Percentiles rank a stretch among this genome's conserved stretches.
These are phyloP conservation scores for Trichoderma gamsii DNA, from an alignment of 495 filamentous ascomycete genomes.

Conservation along the genomic window DNA sequence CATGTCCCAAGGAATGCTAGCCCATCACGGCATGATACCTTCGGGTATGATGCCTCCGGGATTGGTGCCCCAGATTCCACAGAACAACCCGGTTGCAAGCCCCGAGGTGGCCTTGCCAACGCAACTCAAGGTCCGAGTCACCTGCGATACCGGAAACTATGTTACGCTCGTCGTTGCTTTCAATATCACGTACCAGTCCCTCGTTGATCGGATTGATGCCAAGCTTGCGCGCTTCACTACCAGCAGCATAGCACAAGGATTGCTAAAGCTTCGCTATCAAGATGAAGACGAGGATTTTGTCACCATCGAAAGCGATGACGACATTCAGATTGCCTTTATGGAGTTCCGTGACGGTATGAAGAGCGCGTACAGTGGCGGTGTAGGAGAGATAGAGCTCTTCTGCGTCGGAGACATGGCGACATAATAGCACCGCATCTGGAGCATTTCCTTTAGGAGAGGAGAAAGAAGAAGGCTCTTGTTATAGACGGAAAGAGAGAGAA, in stretches of 20 bases:
- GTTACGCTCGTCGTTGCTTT: conserved; percentile 88
- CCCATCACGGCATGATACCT: neutral
- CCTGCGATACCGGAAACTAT: conserved; percentile 71
- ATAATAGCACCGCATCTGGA: neutral
- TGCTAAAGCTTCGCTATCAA: conserved; percentile 76
- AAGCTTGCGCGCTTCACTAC: conserved; percentile 80
- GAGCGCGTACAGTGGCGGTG: conserved; percentile 54
- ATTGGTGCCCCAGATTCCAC: conserved; percentile 18
- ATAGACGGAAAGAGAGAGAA: neutral
- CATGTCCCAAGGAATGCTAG: conserved; percentile 16
- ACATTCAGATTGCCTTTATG: conserved; percentile 88
- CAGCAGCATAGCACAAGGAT: conserved; percentile 69
- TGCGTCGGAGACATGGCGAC: conserved; percentile 36
- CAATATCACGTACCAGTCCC: conserved; percentile 85
- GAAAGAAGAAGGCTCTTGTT: neutral
- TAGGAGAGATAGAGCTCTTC: conserved; percentile 82
- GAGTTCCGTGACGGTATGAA: conserved; percentile 78
- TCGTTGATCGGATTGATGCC: conserved; percentile 94
- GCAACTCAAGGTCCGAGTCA: conserved; percentile 92
- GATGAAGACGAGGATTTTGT: conserved; percentile 93
- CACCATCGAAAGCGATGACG: conserved; percentile 88
- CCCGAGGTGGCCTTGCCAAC: conserved; percentile 58
- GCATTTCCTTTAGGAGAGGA: neutral
- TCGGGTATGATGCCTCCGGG: neutral
- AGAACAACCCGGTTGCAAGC: conserved; percentile 35